Base-by-base conservation (phyloP, 2,329 filamentous ascomycete species). In the Iodosphaeria phyllophila region DNA sequence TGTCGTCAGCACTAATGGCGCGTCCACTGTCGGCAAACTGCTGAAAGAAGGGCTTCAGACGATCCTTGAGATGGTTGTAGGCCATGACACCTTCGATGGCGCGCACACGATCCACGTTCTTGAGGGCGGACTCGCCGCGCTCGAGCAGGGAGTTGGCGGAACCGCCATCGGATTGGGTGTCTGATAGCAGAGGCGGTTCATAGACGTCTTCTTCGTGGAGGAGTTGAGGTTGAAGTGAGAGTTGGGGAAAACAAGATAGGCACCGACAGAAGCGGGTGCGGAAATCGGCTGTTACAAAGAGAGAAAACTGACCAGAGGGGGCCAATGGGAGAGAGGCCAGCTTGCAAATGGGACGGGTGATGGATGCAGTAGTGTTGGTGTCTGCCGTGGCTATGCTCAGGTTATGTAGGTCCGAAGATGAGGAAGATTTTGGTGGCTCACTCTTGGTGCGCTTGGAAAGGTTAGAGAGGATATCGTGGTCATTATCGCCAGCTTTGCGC, bases 31-130 rank as follows among this genome's bases (percentile, higher is more conserved):
- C 82, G 1, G 89, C 89, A 46, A 92, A 98, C 21, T 91, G 77
- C 50, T 84, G 72, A 40, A 98, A 69, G 46, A 98, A 95, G 0
- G 74, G 74, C 57, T 86, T 92, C n/a, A 98, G 70, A 44, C 86
- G 84, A 42, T 95, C 84, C 43, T 91, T 89, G 31, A 98, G 64
- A 40, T 92, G 77, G 41, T 95, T 93, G 51, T 95, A 98, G 1
- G 84, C 86, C 83, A 95, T 93, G 22, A 92, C 86, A 10, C 89
- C 89, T 47, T 98, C 79, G 28, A 98, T 92, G 4, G 89, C 89
- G 9, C 74, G 65, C 6, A 95, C 86, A 3, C 89, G 77, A 44
- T 98, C 89, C 28, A 98, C 74, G 39, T 82, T 91, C 44, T 74
- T 82, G 15, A 98, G 63, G 0, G 84, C 86, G 23, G 80, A 86